A percentile compares a stretch with the other conserved stretches of the same genome.
Evolutionary conservation across 495 filamentous ascomycete genomes (phyloP).

Genomic region (Daldinia loculata): DNA sequence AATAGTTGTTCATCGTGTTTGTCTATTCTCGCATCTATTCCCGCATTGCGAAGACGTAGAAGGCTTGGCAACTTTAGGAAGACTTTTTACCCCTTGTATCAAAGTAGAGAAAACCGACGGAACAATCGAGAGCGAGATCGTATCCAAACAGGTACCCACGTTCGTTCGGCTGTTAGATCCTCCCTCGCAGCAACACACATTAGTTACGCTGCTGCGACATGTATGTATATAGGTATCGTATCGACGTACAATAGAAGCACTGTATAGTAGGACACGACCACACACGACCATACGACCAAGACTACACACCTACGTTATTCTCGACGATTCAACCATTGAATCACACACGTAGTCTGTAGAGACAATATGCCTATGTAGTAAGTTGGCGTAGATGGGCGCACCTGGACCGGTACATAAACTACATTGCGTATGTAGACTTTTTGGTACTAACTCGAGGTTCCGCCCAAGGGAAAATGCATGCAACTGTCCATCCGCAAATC

Average conservation of each 20-base stretch:
- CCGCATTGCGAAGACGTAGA: conserved; percentile 6
- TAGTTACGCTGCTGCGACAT: conserved; percentile 7
- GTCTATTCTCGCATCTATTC: background rate
- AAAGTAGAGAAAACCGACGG: conserved; percentile 5
- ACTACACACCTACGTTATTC: background rate
- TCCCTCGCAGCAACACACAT: conserved; percentile 13
- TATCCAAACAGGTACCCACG: conserved; percentile 24
- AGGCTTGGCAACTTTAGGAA: background rate
- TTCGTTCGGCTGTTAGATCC: conserved; percentile 36
- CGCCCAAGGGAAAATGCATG: conserved; percentile 42
- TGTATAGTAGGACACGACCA: conserved; percentile 1
- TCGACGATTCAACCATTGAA: background rate
- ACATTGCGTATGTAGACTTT: background rate
- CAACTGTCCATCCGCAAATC: conserved; percentile 55
- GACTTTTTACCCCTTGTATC: conserved; percentile 26
- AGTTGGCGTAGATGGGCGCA: background rate
- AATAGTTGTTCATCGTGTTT: background rate
- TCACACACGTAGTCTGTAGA: background rate
- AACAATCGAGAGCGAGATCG: conserved; percentile 15
- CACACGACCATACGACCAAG: background rate
- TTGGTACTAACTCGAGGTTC: conserved; percentile 25
- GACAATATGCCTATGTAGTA: background rate
- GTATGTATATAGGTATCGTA: background rate
- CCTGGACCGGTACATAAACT: background rate
- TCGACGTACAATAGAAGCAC: conserved; percentile 4